Percentiles rank a stretch among this genome's conserved stretches.
Evolutionary conservation across 192 early-diverging fungal species (phyloP).

Genomic region (Umbelopsis vinacea): DNA sequence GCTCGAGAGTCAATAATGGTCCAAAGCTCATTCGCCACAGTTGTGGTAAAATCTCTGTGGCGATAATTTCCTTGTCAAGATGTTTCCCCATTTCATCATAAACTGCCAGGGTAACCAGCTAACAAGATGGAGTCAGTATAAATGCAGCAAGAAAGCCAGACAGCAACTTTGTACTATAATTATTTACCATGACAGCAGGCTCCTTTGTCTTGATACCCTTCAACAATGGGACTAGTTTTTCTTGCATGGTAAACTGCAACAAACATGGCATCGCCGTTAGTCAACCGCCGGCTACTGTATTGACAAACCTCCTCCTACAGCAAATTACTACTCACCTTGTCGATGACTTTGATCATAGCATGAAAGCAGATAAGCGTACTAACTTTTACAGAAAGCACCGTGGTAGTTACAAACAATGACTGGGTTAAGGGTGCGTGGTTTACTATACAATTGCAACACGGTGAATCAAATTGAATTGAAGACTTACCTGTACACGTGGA

Average conservation of each 20-base stretch:
- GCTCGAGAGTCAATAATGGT: slow-evolving; percentile 66
- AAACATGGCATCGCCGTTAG: background rate
- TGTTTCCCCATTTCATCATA: slow-evolving; percentile 79
- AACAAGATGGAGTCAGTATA: background rate
- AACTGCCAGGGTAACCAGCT: slow-evolving; percentile 77
- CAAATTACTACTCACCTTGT: slow-evolving; percentile 52
- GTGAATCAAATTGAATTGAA: too few species aligned
- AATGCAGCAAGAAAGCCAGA: background rate
- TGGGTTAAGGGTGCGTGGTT: slow-evolving; percentile 15
- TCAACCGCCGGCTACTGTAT: background rate
- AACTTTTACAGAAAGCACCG: slow-evolving; percentile 70
- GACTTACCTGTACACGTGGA: slow-evolving; percentile 65
- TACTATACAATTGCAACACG: background rate
- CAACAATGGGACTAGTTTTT: slow-evolving; percentile 80
- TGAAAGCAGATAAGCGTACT: slow-evolving; percentile 72
- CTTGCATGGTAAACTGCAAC: slow-evolving; percentile 60
- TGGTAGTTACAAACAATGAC: slow-evolving; percentile 71
- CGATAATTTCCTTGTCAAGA: slow-evolving; percentile 75
- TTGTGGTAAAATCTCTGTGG: slow-evolving; percentile 76
- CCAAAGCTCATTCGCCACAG: slow-evolving; percentile 80
- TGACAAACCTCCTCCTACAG: background rate
- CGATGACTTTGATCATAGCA: slow-evolving; percentile 67
- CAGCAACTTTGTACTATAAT: background rate
- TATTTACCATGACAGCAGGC: slow-evolving; percentile 66
- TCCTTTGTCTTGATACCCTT: slow-evolving; percentile 78